Evolutionary conservation across 768 basidiomycete species (phyloP).

Genomic region (Termitomyces sp.): DNA sequence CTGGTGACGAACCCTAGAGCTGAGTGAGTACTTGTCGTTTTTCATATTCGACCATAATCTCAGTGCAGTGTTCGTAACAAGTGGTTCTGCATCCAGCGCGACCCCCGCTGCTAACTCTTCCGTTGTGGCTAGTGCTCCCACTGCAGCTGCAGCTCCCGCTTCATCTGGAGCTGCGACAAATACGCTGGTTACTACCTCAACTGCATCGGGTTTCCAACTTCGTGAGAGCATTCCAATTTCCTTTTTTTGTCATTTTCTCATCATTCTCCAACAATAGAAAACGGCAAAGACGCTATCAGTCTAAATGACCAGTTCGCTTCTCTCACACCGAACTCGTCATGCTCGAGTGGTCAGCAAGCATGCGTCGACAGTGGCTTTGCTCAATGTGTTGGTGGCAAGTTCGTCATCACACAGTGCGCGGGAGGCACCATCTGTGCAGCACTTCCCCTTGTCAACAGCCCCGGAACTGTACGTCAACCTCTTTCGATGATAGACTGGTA

Average conservation of each 20-base stretch:
- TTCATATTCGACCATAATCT: not conserved
- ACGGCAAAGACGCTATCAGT: slow-evolving; percentile 16
- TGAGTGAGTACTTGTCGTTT: slow-evolving; percentile 4
- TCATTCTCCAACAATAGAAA: slow-evolving; percentile 12
- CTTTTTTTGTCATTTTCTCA: not conserved
- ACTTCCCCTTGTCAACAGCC: slow-evolving; percentile 24
- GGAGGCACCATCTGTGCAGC: slow-evolving; percentile 26
- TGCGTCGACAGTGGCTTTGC: slow-evolving; percentile 20
- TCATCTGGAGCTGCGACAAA: not conserved
- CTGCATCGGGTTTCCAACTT: slow-evolving; percentile 5
- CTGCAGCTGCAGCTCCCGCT: not conserved
- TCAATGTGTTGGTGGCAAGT: slow-evolving; percentile 20
- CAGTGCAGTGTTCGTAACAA: not conserved
- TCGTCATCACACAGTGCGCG: slow-evolving; percentile 22
- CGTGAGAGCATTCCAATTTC: not conserved
- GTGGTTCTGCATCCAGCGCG: not conserved
- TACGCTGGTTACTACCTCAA: not conserved
- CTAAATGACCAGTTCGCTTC: slow-evolving; percentile 21
- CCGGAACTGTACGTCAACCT: slow-evolving; percentile 20
- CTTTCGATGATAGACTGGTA: not conserved
- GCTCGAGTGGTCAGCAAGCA: slow-evolving; percentile 19
- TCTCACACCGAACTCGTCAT: slow-evolving; percentile 20
- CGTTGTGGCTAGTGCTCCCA: not conserved
- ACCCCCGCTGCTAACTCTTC: not conserved
- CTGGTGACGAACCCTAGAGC: slow-evolving; percentile 31